These are phyloP conservation scores for Pestalotiopsis sp. DNA, from an alignment of 2,329 filamentous ascomycete species.

Conservation along the genomic window DNA sequence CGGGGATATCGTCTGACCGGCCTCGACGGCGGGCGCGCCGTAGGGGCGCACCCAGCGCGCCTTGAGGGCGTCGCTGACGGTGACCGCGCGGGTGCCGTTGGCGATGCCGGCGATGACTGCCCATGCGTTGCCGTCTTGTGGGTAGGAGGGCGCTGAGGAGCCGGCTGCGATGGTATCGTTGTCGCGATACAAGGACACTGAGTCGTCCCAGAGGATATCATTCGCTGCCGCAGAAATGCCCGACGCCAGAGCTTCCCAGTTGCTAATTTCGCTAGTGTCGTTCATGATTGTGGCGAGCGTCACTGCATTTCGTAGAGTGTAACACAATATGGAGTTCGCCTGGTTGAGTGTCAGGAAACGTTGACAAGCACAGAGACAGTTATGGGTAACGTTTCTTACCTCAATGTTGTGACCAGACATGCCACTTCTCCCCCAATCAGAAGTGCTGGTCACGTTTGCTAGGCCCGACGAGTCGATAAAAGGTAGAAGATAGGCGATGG, in stretches of 20 bases:
- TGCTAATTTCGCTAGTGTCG: background rate
- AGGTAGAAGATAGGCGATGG: conserved; percentile 36
- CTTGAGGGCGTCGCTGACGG: conserved; percentile 32
- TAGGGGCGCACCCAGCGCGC: conserved; percentile 54
- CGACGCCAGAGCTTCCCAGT: conserved; percentile 42
- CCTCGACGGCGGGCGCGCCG: conserved; percentile 56
- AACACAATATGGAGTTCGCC: conserved; percentile 52
- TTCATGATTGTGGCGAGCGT: conserved; percentile 39
- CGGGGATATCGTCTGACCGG: conserved; percentile 52
- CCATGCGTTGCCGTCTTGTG: conserved; percentile 63
- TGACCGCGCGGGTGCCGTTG: conserved; percentile 41
- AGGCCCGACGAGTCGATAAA: conserved; percentile 35
- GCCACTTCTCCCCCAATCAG: conserved; percentile 43
- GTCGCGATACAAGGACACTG: conserved; percentile 48
- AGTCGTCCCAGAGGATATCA: conserved; percentile 47
- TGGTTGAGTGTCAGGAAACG: conserved; percentile 30
- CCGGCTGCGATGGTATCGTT: conserved; percentile 30
- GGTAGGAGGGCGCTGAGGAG: conserved; percentile 41
- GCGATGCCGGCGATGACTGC: conserved; percentile 43
- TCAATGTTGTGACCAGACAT: conserved; percentile 42
- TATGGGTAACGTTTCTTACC: conserved; percentile 42
- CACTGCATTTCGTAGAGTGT: conserved; percentile 54
- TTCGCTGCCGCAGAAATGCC: conserved; percentile 47
- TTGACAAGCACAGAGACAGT: background rate
- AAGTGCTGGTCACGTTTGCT: conserved; percentile 48